Base-by-base conservation (phyloP, 1,139 yeast species). In the Blastobotrys raffinosifermentans region DNA sequence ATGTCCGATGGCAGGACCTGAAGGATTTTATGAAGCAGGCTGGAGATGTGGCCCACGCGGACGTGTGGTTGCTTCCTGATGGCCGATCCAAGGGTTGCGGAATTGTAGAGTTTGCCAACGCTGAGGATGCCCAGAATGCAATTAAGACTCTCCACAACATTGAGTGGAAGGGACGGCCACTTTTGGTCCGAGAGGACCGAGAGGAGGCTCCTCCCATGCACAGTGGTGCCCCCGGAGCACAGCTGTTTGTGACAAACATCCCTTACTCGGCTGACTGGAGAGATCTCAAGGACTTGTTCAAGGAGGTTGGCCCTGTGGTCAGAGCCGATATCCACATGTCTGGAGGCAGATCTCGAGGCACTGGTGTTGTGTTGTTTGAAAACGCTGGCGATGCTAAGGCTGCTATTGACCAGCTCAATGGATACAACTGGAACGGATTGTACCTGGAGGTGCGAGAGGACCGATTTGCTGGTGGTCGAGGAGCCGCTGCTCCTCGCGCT, bases 351-450 rank as follows among this genome's bases (percentile, higher is more conserved):
- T 84, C 96, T 2, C 75, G 81, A 60, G 96, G 96, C 2, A 80
- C 77, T 54, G 97, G 96, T 39, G 81, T 82, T 34, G 96, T 89
- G 49, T 89, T 84, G 62, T 87, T 82, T 66, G 95, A 85, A 62
- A 77, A 80, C 45, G 82, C 50, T 45, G 89, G 81, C 60, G 86
- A 93, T 54, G 97, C 97, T 45, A 70, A 71, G 46, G 87, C 84
- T 57, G 96, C 96, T 49, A 83, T 87, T 61, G 91, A 80, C 64
- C 81, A 79, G 60, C 89, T 86, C 60, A 85, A 87, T 67, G 95
- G 96, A 66, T 84, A 83, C 89, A 77, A 84, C 58, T 78, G 86
- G 72, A 83, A 84, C 63, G 95, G 89, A 58, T 83, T 82, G 61
- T 87, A 80, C 64, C 85, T 89, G 43, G 91, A 70, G 59, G 96